Evolutionary conservation across 768 basidiomycete genomes (phyloP), one percentile per base, ranked within the genome.

Genomic region (Amanita subjunquillea): DNA sequence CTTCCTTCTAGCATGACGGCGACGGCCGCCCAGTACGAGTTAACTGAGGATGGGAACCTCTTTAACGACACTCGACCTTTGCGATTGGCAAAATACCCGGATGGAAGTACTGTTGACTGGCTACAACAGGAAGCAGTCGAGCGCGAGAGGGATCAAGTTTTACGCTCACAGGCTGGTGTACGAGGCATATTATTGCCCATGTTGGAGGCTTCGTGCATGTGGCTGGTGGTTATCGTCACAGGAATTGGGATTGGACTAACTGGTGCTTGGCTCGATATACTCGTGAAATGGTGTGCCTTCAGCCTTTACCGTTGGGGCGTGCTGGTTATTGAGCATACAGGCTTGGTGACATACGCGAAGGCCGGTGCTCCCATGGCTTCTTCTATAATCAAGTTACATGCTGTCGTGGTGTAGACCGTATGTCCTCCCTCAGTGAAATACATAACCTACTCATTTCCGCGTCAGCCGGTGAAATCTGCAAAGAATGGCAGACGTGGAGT

Each of bases 341-440:
- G 85, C 65, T 87, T 51, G 78, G 77, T 23, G 85, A 87, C 59
- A 63, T 87, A 37, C 76, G 83, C 2, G 82, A 83, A 63, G 85
- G 85, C 6, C 73, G 77, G 29, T 87, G 85, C 60, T 65, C 75
- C 8, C 79, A 80, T 57, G 82, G 81, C 2, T 79, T 86, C 67
- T 80, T 85, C 63, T 85, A 84, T 63, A 86, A 83, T 58, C 79
- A 81, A 62, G 78, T 81, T 23, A 71, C 81, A 20, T 87, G 85
- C 58, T 87, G 85, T 66, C 79, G 76, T 56, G 83, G 82, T 32
- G 63, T 85, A 32, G 80, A 82, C 61, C 69, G 79, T 80, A 59
- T 55, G 77, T 72, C 36, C 36, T 48, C 38, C 44, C n/a, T 43
- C 39, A 34, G 44, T 48, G 54, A 29, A 49, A 20, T 32, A 30